Base-by-base conservation (phyloP, 1,139 yeast species). In the Saccharomyces hybrid region DNA sequence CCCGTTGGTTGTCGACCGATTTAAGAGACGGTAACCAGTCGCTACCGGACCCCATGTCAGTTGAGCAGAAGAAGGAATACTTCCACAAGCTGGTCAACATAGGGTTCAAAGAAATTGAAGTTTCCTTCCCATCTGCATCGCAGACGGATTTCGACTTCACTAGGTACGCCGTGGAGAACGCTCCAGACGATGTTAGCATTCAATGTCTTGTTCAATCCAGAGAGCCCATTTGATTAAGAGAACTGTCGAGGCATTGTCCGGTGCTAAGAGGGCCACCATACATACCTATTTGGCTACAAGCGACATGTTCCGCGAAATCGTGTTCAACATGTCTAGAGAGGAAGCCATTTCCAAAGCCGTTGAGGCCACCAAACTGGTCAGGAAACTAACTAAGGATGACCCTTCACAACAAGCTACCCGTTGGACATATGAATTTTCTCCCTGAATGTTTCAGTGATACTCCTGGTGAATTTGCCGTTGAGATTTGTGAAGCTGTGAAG, bases 11-110 rank as follows among this genome's bases (percentile, higher is more conserved):
- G 54, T 87, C 97, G 7, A 93, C 98, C 2, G 98, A 93, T 71
- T 79, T 93, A 65, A 81, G 98, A 72, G 99, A 93, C 70, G 99
- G 99, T 55, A 93, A 93, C 75, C 98, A 93, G 75, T 88, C 97
- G 9, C 79, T 93, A 62, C 98, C 98, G 8, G 98, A 93, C 73
- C 98, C 98, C 53, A 93, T 93, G 98, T 80, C 89, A 31, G 82
- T 90, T 41, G 87, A 79, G 44, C 97, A 93, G 71, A 93, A 93
- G 75, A 88, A 88, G 71, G 86, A 81, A 62, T 91, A 88, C 72
- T 91, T 91, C 76, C 80, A 84, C 61, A 88, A 90, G 71, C 78
- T 93, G 56, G 76, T 91, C n/a, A 93, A 88, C 46, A 76, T 90
- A 51, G 98, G 98, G 0, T 93, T 90, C 77, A 93, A 93, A 72